phyloP scores from a whole-genome alignment of 148 eudicot genomes.

The Arctostaphylos glauca region DNA sequence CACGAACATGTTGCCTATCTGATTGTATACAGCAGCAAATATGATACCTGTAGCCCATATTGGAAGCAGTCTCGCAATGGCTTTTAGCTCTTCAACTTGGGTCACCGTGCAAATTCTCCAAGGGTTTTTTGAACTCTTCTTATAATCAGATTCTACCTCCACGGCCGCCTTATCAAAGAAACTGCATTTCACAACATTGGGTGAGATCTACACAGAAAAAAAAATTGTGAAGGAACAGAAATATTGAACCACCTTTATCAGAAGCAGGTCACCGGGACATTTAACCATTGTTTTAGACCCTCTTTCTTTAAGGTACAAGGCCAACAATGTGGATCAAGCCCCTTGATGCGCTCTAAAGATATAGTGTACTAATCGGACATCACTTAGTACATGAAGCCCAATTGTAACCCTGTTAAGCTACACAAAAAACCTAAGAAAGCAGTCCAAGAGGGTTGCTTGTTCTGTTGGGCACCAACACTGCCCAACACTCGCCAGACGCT shows the following conservation, averaged over 20 bases:
- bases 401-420: not conserved
- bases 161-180: constrained; percentile 66
- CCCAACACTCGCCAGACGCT: not conserved
- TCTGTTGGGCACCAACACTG: not conserved
- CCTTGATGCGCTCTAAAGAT: not conserved
- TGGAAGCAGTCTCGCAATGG: constrained; percentile 49
- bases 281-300: not conserved
- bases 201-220: not conserved
- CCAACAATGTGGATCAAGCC: not conserved
- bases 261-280: not conserved
- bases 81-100: constrained; percentile 61
- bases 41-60: constrained; percentile 68
- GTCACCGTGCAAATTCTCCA: constrained; percentile 64
- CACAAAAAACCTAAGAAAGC: not conserved
- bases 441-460: not conserved
- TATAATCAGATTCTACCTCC: constrained; percentile 12
- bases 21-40: constrained; percentile 55
- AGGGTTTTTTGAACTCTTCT: constrained; percentile 18
- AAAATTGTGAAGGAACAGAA: not conserved
- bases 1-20: constrained; percentile 52
- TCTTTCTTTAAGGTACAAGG: not conserved
- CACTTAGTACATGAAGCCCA: no score
- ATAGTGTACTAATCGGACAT: no score
- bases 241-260: not conserved
- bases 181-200: constrained; percentile 23